phyloP scores from a whole-genome alignment of 2,329 filamentous ascomycete species.

The Helicocarpus griseus region DNA sequence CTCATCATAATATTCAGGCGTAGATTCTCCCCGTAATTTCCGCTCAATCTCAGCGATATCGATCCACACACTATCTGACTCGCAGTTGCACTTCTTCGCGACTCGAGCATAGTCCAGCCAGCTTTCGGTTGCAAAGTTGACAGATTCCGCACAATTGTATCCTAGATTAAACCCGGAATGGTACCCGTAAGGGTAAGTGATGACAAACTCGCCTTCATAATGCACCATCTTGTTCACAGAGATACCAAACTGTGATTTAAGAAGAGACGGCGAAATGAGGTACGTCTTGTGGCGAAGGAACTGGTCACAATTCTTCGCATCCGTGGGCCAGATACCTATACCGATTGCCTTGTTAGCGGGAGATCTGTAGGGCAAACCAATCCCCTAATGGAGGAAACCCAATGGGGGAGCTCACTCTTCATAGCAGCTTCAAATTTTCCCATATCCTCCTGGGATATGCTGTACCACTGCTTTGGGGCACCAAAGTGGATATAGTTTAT shows the following conservation, averaged over 20 bases:
- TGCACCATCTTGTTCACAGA: constrained; percentile 94
- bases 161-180: constrained; percentile 97
- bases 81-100: constrained; percentile 93
- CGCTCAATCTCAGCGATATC: constrained; percentile 94
- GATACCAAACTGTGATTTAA: constrained; percentile 84
- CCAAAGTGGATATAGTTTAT: constrained; percentile 99
- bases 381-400: not conserved
- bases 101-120: constrained; percentile 94
- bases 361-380: not conserved
- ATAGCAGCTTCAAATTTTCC: constrained; percentile 88
- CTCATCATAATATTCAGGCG: constrained; percentile 39
- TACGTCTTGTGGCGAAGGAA: constrained; percentile 97
- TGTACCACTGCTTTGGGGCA: constrained; percentile 98
- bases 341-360: not conserved
- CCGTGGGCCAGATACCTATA: constrained; percentile 70
- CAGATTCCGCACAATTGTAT: constrained; percentile 97
- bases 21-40: constrained; percentile 75
- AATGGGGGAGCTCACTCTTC: constrained; percentile 48
- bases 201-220: constrained; percentile 94
- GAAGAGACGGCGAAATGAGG: constrained; percentile 79
- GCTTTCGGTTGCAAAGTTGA: constrained; percentile 92
- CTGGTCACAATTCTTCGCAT: constrained; percentile 91
- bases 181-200: constrained; percentile 97
- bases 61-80: constrained; percentile 96
- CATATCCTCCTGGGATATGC: constrained; percentile 91